Evolutionary conservation across 352 stramenopile species (phyloP), one percentile per base, ranked within the genome.

Genomic region (Phytophthora europaea): DNA sequence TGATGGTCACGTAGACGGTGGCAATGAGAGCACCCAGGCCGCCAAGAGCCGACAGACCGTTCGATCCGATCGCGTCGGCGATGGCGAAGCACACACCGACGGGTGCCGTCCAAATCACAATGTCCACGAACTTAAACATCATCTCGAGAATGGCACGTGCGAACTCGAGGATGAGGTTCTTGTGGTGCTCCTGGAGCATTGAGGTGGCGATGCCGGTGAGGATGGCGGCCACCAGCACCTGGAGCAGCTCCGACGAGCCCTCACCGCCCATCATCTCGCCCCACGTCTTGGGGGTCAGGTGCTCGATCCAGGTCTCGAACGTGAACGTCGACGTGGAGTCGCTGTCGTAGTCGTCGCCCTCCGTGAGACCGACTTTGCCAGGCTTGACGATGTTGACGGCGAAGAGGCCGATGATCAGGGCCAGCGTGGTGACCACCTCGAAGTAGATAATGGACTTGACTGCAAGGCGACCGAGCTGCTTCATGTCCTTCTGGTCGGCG

Each of bases 391-490:
- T 73, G 77, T 87, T 87, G 55, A 76, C 80, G 3, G 80, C 45
- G 7, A 87, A 26, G 2, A 87, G 70, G 23, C 80, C 77, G 22
- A 87, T 65, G 43, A 84, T 57, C 51, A 87, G 56, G 3, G 77
- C 77, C 16, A 87, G 12, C 3, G 80, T 87, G 6, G 77, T 87
- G 28, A 87, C 65, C 28, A 84, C 61, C 57, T 87, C 80, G 48
- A 87, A 87, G 80, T 87, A 87, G 58, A 87, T 79, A 52, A 87
- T 78, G n/a, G 80, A 78, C 70, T 83, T 80, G 68, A 82, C 55
- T 10, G 77, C 67, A 28, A 87, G 57, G 6, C 80, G 80, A 9
- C 80, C 80, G 34, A 87, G 76, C 53, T 80, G 74, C 55, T 80
- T 81, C 63, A 84, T 74, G 59, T 83, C 74, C 33, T 71, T 73